Evolutionary conservation across 2,329 filamentous ascomycete species (phyloP).

Genomic region (Gremmenia infestans): DNA sequence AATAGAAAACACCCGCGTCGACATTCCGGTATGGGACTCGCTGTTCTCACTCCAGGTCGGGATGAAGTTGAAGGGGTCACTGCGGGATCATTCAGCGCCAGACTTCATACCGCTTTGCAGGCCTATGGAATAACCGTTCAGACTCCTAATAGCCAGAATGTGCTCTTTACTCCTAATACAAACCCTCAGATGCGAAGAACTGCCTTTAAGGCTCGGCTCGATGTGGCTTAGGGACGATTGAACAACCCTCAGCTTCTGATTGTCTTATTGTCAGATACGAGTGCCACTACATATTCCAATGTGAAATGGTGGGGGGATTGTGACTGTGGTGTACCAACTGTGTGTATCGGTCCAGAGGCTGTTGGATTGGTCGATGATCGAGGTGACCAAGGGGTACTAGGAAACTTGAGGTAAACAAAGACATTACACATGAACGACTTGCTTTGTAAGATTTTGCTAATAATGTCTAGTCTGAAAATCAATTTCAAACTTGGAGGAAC

Average conservation of each 20-base stretch:
- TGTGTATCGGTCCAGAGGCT: conserved; percentile 9
- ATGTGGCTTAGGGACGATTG: not conserved
- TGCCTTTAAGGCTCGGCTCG: not conserved
- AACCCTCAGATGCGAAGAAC: not conserved
- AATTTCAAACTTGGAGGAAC: conserved; percentile 73
- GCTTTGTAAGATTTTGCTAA: conserved; percentile 38
- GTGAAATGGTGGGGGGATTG: conserved; percentile 10
- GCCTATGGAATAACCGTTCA: no score
- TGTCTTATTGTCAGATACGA: conserved; percentile 37
- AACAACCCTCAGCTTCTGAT: conserved; percentile 30
- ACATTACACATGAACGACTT: conserved; percentile 31
- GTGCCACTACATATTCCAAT: conserved; percentile 3
- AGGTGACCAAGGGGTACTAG: conserved; percentile 14
- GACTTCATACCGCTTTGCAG: no score
- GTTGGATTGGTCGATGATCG: not conserved
- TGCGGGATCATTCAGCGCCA: no score
- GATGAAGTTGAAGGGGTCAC: no score
- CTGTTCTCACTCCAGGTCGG: no score
- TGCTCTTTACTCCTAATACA: no score
- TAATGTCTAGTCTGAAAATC: conserved; percentile 56
- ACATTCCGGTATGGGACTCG: no score
- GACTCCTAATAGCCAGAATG: no score
- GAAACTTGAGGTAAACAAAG: conserved; percentile 54
- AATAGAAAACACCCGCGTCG: no score
- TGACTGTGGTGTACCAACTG: conserved; percentile 7